A percentile compares a stretch with the other conserved stretches of the same genome.
Evolutionary conservation across 768 basidiomycete genomes (phyloP).

Genomic region (Sporobolomyces pararoseus): DNA sequence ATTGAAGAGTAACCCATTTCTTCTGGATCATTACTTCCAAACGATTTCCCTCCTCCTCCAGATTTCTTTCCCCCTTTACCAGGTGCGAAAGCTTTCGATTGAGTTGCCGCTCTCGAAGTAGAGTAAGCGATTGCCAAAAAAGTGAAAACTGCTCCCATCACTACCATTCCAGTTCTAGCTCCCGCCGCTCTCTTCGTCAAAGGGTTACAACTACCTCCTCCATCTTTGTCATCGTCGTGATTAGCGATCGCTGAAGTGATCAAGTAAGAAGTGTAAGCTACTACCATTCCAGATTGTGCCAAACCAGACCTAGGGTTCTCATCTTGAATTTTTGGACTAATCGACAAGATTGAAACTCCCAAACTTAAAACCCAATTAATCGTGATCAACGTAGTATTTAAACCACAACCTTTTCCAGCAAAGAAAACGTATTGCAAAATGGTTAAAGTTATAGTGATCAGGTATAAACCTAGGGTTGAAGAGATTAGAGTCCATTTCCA

Average conservation of each 20-base stretch:
- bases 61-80: slow-evolving; percentile 56
- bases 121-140: slow-evolving; percentile 98
- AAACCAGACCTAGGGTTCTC: slow-evolving; percentile 90
- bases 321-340: slow-evolving; percentile 83
- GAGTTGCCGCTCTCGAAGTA: slow-evolving; percentile 90
- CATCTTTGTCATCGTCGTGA: slow-evolving; percentile 64
- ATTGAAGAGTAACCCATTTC: slow-evolving; percentile 57
- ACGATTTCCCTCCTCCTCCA: slow-evolving; percentile 52
- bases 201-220: slow-evolving; percentile 70
- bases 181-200: slow-evolving; percentile 61
- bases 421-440: slow-evolving; percentile 89
- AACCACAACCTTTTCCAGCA: slow-evolving; percentile 73
- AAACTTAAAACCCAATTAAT: slow-evolving; percentile 80
- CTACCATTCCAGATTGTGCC: slow-evolving; percentile 95
- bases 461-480: slow-evolving; percentile 85
- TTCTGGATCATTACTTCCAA: slow-evolving; percentile 48
- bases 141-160: slow-evolving; percentile 89
- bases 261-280: slow-evolving; percentile 93
- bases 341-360: slow-evolving; percentile 71
- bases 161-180: slow-evolving; percentile 77
- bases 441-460: slow-evolving; percentile 76
- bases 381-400: slow-evolving; percentile 96
- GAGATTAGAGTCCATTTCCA: slow-evolving; percentile 97
- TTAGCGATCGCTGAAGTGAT: slow-evolving; percentile 90
- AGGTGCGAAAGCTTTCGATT: slow-evolving; percentile 74